Evolutionary conservation across 306 rosid species (phyloP).

Genomic region (Cercis canadensis): DNA sequence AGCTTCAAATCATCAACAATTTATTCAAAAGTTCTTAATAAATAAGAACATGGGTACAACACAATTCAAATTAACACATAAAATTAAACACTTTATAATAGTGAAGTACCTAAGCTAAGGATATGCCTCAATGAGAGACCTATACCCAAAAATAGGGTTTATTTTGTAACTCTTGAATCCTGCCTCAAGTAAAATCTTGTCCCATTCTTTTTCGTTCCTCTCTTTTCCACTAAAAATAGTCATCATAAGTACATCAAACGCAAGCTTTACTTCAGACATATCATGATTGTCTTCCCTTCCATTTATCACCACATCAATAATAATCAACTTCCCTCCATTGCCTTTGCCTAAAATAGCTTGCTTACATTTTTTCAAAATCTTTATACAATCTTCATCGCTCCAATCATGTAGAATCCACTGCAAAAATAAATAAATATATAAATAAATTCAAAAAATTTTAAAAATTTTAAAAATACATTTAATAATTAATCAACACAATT

Average conservation of each 20-base stretch:
- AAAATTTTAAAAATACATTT: too few relatives aligned
- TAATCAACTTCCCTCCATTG: slow-evolving; percentile 35
- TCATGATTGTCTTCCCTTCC: slow-evolving; percentile 24
- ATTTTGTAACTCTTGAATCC: slow-evolving; percentile 45
- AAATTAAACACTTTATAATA: too few relatives aligned
- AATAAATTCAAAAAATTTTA: too few relatives aligned
- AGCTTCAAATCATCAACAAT: too few relatives aligned
- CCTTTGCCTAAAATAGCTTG: slow-evolving; percentile 36
- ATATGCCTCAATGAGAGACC: slow-evolving; percentile 50
- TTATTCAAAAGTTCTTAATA: too few relatives aligned
- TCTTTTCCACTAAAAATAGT: slow-evolving; percentile 30
- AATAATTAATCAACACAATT: too few relatives aligned
- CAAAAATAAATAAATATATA: neutral
- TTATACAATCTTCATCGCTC: slow-evolving; percentile 43
- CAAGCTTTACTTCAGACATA: slow-evolving; percentile 32
- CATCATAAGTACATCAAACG: slow-evolving; percentile 46
- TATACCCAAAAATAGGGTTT: slow-evolving; percentile 26
- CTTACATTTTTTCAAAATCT: slow-evolving; percentile 40
- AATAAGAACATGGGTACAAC: too few relatives aligned
- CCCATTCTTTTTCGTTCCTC: slow-evolving; percentile 46
- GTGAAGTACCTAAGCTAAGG: too few relatives aligned
- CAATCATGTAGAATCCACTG: slow-evolving; percentile 31
- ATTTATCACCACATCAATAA: slow-evolving; percentile 45
- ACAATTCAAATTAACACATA: too few relatives aligned
- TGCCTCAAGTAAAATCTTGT: slow-evolving; percentile 40